Evolutionary conservation across 2,329 filamentous ascomycete species (phyloP), one percentile per base, ranked within the genome.

Genomic region (Neonectria faginata): DNA sequence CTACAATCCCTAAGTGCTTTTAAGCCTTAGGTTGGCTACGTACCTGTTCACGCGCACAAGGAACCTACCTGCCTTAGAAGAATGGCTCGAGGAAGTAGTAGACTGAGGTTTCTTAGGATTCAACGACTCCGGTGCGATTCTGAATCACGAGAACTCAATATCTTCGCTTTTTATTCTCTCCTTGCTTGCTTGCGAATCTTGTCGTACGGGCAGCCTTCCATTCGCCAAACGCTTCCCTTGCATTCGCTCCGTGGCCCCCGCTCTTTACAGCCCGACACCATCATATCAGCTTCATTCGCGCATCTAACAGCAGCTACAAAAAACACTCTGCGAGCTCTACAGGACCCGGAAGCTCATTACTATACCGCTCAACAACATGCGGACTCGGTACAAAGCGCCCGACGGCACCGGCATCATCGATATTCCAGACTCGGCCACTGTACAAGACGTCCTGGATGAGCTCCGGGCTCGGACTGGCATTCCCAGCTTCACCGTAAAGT

Each of bases 361-460:
- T 7, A 10, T 5, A 14, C 20, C 3, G 7, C 0, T 1, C 7
- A 18, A 12, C 11, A 56, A 4, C 42, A 95, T 97, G 86, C 88
- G 90, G 68, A 84, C 96, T 63, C 88, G 93, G 65, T 88, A 95
- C 53, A 89, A 93, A 65, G 90, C 89, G 11, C 93, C 93, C 1
- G 84, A 86, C 47, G 93, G 93, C 67, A 88, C 89, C 51, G 89
- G 90, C 36, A 90, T 88, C 3, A 80, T 97, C 57, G 87, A 87
- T 16, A 82, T 97, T 29, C 82, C 88, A 39, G 89, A 93, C 59
- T 81, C 86, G 65, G 90, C 92, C 57, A 91, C 88, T 3, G 85
- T 93, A 50, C 81, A 80, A 52, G 83, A 89, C 57, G 83, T 94
- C 1, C 81, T 90, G 51, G 76, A 83, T 4, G 82, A 86, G 54